Conservation (phyloP, 1,284 basidiomycete species). For the Sporisorium graminicola region DNA sequence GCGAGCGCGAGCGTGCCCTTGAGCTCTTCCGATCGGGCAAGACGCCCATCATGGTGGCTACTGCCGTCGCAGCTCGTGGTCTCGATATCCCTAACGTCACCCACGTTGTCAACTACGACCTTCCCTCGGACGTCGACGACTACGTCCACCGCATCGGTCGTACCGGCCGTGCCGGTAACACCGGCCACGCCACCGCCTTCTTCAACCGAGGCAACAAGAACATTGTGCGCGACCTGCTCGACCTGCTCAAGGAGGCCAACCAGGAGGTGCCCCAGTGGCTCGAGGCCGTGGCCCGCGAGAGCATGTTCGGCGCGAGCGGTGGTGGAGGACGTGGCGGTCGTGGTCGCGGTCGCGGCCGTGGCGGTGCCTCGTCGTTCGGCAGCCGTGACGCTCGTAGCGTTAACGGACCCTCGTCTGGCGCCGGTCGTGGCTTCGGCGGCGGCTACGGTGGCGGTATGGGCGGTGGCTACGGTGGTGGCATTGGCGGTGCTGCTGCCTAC, state of each 20-base stretch:
- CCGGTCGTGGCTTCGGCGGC: conserved; percentile 55
- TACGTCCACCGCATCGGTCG: conserved; percentile 77
- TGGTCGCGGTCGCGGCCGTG: conserved; percentile 76
- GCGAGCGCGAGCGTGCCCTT: conserved; percentile 94
- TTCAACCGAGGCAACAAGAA: conserved; percentile 73
- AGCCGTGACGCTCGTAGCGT: conserved; percentile 68
- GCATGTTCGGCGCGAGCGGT: conserved; percentile 76
- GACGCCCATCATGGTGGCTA: conserved; percentile 96
- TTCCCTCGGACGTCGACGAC: conserved; percentile 97
- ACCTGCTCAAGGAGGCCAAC: conserved; percentile 94
- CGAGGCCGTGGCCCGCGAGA: conserved; percentile 85
- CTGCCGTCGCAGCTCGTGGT: conserved; percentile 97
- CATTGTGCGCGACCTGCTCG: conserved; percentile 90
- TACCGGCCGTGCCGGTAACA: conserved; percentile 99
- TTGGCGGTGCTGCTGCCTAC: conserved; percentile 37
- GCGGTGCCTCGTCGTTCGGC: conserved; percentile 70
- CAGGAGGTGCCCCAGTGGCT: conserved; percentile 96
- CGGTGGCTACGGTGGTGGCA: conserved; percentile 45
- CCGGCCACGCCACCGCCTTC: conserved; percentile 82
- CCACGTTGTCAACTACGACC: conserved; percentile 97
- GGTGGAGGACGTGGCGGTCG: conserved; percentile 74
- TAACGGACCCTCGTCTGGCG: conserved; percentile 57
- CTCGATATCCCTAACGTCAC: conserved; percentile 99
- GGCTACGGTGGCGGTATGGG: conserved; percentile 52
- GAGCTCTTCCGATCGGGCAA: conserved; percentile 94